phyloP scores from a whole-genome alignment of 345 rosid genomes.

The Salix brachista region DNA sequence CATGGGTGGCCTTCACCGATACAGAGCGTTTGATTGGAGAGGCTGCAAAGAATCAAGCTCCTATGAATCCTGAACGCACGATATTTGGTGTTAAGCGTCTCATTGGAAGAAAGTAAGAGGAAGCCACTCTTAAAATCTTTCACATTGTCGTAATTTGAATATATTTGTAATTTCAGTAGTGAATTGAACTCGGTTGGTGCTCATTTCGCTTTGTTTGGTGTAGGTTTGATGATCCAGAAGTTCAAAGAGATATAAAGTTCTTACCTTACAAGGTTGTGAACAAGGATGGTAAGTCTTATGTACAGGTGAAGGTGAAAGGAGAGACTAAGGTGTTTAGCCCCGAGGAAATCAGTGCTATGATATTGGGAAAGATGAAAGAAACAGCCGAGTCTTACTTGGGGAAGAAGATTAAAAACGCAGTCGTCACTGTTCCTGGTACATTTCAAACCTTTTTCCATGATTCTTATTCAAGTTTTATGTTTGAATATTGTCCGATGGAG shows the following conservation, averaged over 20 bases:
- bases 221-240: slow-evolving; percentile 44
- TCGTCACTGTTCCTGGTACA: slow-evolving; percentile 54
- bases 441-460: not conserved
- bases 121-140: not conserved
- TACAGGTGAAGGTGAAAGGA: slow-evolving; percentile 43
- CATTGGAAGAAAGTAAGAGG: slow-evolving; percentile 39
- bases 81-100: slow-evolving; percentile 54
- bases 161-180: not conserved
- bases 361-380: slow-evolving; percentile 53
- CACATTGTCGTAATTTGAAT: not conserved
- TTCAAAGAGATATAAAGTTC: slow-evolving; percentile 52
- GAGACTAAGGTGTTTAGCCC: slow-evolving; percentile 56
- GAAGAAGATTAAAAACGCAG: slow-evolving; percentile 48
- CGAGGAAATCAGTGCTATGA: slow-evolving; percentile 61
- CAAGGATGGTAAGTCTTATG: slow-evolving; percentile 33
- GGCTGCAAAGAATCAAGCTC: slow-evolving; percentile 62
- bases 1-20: slow-evolving; percentile 68
- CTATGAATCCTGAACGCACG: slow-evolving; percentile 46
- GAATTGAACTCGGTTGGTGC: not conserved
- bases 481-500: not conserved
- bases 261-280: slow-evolving; percentile 52
- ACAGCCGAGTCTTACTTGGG: slow-evolving; percentile 59
- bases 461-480: not conserved
- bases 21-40: slow-evolving; percentile 61
- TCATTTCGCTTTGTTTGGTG: not conserved